These are phyloP conservation scores for Yamadazyma tumulicola DNA, from an alignment of 805 yeast genomes.

Conservation along the genomic window DNA sequence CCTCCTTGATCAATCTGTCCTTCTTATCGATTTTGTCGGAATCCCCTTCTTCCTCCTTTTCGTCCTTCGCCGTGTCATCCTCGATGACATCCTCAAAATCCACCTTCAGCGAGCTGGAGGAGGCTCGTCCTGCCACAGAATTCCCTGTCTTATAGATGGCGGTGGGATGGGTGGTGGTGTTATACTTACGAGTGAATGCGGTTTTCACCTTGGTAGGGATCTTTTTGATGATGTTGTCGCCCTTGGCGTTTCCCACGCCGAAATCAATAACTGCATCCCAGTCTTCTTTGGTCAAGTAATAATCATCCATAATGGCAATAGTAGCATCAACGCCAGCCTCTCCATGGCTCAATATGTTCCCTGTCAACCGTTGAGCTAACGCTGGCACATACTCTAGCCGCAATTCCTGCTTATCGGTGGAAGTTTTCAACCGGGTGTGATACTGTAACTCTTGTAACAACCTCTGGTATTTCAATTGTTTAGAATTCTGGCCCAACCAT, in stretches of 20 bases:
- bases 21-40: slow-evolving; percentile 51
- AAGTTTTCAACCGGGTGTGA: slow-evolving; percentile 77
- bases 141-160: slow-evolving; percentile 76
- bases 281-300: slow-evolving; percentile 84
- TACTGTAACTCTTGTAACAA: slow-evolving; percentile 83
- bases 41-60: slow-evolving; percentile 43
- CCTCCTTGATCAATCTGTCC: slow-evolving; percentile 60
- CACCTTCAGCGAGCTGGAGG: slow-evolving; percentile 36
- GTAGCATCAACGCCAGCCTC: slow-evolving; percentile 63
- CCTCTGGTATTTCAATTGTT: slow-evolving; percentile 71
- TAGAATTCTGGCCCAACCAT: slow-evolving; percentile 90
- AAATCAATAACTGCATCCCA: slow-evolving; percentile 88
- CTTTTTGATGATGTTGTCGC: slow-evolving; percentile 48
- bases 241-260: slow-evolving; percentile 56
- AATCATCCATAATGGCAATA: slow-evolving; percentile 74
- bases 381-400: slow-evolving; percentile 74
- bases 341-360: slow-evolving; percentile 55
- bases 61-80: slow-evolving; percentile 47
- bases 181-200: slow-evolving; percentile 84
- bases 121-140: slow-evolving; percentile 38
- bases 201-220: slow-evolving; percentile 77
- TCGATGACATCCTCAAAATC: slow-evolving; percentile 71
- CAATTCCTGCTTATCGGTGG: slow-evolving; percentile 70
- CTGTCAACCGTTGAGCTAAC: slow-evolving; percentile 51
- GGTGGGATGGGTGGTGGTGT: slow-evolving; percentile 72